Evolutionary conservation across 2,329 filamentous ascomycete species (phyloP), one percentile per base, ranked within the genome.

Genomic region (Verticillium longisporum): DNA sequence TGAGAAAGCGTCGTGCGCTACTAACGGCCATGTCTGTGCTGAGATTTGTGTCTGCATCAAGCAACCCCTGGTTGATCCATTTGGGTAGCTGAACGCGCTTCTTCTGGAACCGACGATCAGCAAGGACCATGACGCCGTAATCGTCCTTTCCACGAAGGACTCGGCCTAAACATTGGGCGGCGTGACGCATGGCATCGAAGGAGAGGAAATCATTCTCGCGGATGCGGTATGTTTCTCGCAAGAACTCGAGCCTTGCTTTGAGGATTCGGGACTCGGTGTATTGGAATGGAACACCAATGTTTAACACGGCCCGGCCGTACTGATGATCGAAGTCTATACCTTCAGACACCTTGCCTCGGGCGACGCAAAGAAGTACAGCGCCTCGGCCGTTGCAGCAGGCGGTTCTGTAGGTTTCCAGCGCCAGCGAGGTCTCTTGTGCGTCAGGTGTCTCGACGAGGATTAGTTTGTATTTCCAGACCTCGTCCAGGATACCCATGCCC

Each of bases 251-350:
- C 2, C 95, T 87, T 1, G 95, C 95, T 77, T 98, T 99, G 55
- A 99, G 82, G 63, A 99, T 99, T 36, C 95, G 88, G 0, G 93
- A 98, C 73, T 99, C 95, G 2, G 96, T 99, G 78, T 99, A 99
- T 75, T 99, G 95, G 77, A 98, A 99, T 0, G 95, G 95, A 1
- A 98, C 94, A 53, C 95, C 95, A 66, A 99, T 97, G 71, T 93
- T 97, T 57, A 99, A 74, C 76, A 99, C 96, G 13, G 94, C 95
- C 60, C 95, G 89, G 45, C 95, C 95, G 73, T 97, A 99, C 70
- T 99, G 95, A 71, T 99, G 95, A 74, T 99, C 95, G 70, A 99
- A 99, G 85, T 99, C 95, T 67, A 99, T 98, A 56, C 96, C 96
- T 74, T 99, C 95, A 0, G 90, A 95, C 9, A 99, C 96, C 73